Percentiles rank a stretch among this genome's conserved stretches.
phyloP scores from a whole-genome alignment of 2,329 filamentous ascomycete genomes.

The Chrysosporium queenslandicum region DNA sequence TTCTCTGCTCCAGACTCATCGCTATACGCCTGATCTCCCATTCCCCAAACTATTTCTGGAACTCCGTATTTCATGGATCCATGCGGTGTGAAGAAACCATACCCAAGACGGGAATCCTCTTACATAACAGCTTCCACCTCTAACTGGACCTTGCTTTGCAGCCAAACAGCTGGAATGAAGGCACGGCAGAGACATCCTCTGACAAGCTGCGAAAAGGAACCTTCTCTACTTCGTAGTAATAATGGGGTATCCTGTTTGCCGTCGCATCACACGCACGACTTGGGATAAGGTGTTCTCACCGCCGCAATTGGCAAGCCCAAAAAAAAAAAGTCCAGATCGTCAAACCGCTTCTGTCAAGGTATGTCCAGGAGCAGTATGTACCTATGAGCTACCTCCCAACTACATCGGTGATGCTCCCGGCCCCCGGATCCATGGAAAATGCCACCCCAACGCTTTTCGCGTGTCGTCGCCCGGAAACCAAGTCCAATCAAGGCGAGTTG shows the following conservation, averaged over 20 bases:
- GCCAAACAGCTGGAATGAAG: no score
- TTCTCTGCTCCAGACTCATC: not conserved
- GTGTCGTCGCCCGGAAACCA: not conserved
- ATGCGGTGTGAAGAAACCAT: constrained; percentile 11
- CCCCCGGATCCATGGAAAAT: not conserved
- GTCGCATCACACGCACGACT: not conserved
- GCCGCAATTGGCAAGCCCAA: constrained; percentile 1
- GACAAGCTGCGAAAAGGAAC: no score
- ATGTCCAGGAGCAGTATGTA: no score
- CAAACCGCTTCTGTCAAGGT: no score
- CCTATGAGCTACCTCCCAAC: no score
- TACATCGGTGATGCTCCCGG: no score
- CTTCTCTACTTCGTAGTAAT: not conserved
- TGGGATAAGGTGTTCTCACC: not conserved
- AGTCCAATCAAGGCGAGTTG: not conserved
- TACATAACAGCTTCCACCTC: constrained; percentile 7
- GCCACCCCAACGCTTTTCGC: not conserved
- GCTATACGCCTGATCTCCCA: no score
- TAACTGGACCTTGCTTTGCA: not conserved
- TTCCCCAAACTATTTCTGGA: not conserved
- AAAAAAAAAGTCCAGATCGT: no score
- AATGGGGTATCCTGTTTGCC: not conserved
- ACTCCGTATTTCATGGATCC: constrained; percentile 1
- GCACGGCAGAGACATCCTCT: no score
- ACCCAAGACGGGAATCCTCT: constrained; percentile 1